A percentile compares a stretch with the other conserved stretches of the same genome.
Evolutionary conservation across 179 eudicot species (phyloP).

Genomic region (Camellia oleifera): DNA sequence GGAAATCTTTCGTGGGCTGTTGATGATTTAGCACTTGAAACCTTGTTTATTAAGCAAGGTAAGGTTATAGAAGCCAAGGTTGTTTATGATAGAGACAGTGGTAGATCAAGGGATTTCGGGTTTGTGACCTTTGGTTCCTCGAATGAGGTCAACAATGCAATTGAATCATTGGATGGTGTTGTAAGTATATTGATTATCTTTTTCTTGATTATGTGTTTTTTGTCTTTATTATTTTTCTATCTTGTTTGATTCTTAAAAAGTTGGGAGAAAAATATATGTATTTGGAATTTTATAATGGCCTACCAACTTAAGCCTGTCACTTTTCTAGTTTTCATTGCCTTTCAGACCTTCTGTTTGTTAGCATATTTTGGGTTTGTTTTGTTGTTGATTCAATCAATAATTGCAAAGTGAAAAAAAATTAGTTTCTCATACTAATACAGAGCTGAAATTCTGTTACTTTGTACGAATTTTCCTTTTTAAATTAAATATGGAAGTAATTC

Average conservation of each 20-base stretch:
- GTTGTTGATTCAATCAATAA: neutral
- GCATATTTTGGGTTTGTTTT: too few species aligned
- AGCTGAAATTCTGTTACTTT: neutral
- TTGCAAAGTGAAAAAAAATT: neutral
- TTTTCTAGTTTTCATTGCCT: neutral
- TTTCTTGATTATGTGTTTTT: neutral
- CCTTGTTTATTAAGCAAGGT: constrained; percentile 74
- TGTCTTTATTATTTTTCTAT: neutral
- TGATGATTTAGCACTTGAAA: constrained; percentile 68
- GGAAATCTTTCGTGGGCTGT: constrained; percentile 93
- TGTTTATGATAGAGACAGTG: constrained; percentile 86
- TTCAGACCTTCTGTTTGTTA: neutral
- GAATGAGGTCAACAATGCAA: constrained; percentile 76
- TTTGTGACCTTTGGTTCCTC: constrained; percentile 73
- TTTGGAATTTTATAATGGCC: neutral
- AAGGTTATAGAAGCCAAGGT: constrained; percentile 82
- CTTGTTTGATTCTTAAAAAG: neutral
- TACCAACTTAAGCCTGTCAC: neutral
- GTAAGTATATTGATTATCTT: constrained; percentile 42
- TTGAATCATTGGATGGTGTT: constrained; percentile 66
- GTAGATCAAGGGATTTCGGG: constrained; percentile 97
- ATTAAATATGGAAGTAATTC: neutral
- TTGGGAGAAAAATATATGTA: neutral
- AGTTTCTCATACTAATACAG: neutral
- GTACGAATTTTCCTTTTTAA: neutral